These are phyloP conservation scores for Oxyria digyna DNA, from an alignment of 148 eudicot genomes.

Conservation along the genomic window DNA sequence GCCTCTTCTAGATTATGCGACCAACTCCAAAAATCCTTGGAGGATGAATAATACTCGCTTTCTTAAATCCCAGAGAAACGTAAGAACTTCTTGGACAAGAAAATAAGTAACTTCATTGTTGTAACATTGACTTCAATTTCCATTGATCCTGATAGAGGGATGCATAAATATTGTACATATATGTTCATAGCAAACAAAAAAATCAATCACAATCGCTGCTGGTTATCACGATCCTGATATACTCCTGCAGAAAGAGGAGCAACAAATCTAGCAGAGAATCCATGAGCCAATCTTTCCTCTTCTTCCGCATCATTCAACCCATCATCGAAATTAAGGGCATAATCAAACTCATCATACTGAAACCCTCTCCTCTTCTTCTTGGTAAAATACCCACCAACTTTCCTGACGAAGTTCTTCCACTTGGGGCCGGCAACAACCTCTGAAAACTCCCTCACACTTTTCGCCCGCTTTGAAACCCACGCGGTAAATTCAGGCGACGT, in stretches of 20 bases:
- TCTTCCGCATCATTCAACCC: constrained; percentile 20
- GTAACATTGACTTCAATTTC: no score
- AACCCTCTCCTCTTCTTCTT: constrained; percentile 23
- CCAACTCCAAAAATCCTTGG: no score
- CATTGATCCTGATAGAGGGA: no score
- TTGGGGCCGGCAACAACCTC: constrained; percentile 77
- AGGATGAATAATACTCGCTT: no score
- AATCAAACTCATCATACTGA: constrained; percentile 49
- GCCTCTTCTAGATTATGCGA: no score
- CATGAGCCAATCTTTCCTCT: constrained; percentile 18
- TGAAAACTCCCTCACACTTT: constrained; percentile 32
- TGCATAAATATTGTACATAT: not conserved
- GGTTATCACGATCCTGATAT: not conserved
- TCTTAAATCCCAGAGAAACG: no score
- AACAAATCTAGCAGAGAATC: constrained; percentile 58
- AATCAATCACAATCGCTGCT: no score
- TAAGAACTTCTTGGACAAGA: no score
- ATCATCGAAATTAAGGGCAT: constrained; percentile 67
- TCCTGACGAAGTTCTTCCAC: constrained; percentile 75
- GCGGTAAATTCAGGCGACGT: not conserved
- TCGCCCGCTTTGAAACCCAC: constrained; percentile 33
- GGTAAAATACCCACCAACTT: constrained; percentile 30
- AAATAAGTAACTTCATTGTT: no score
- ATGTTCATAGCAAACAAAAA: not conserved
- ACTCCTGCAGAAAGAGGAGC: constrained; percentile 13